Conservation (phyloP, 345 rosid species). For the Heritiera fomes region DNA sequence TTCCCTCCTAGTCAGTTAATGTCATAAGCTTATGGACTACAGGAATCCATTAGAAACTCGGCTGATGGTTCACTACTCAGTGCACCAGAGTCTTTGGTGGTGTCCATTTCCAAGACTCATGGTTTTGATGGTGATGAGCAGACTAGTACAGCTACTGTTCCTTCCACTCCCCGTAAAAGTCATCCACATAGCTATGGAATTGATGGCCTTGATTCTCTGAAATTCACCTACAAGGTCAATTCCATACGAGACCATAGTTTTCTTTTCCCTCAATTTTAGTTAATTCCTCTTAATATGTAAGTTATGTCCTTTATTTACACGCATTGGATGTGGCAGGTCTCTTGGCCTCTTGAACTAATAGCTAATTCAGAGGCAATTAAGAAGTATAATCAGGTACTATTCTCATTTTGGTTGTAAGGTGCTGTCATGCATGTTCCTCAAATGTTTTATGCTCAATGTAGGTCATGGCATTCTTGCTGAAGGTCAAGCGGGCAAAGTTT, state of each 20-base stretch:
- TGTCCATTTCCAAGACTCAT: slow-evolving; percentile 55
- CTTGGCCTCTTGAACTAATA: slow-evolving; percentile 99
- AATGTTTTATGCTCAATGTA: slow-evolving; percentile 36
- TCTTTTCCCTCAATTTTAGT: background rate
- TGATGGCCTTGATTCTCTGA: slow-evolving; percentile 77
- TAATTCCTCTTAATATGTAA: background rate
- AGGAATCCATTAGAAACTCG: slow-evolving; percentile 96
- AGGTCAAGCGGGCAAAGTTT: slow-evolving; percentile 96
- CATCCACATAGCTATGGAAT: slow-evolving; percentile 57
- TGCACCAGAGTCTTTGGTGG: slow-evolving; percentile 84
- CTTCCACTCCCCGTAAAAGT: slow-evolving; percentile 55
- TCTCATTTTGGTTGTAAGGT: slow-evolving; percentile 31
- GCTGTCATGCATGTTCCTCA: slow-evolving; percentile 23
- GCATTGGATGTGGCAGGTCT: slow-evolving; percentile 52
- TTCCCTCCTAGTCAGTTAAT: slow-evolving; percentile 11
- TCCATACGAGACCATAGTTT: slow-evolving; percentile 17
- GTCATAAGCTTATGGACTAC: slow-evolving; percentile 26
- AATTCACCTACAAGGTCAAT: slow-evolving; percentile 80
- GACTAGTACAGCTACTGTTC: slow-evolving; percentile 37
- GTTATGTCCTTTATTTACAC: slow-evolving; percentile 9
- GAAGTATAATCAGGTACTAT: slow-evolving; percentile 88
- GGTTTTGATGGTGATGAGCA: slow-evolving; percentile 58
- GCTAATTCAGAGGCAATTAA: slow-evolving; percentile 85
- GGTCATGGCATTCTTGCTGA: slow-evolving; percentile 94
- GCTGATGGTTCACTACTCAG: slow-evolving; percentile 80